A percentile compares a stretch with the other conserved stretches of the same genome.
Evolutionary conservation across 139 green algal genomes (phyloP).

Genomic region (Auxenochlorella protothecoides): DNA sequence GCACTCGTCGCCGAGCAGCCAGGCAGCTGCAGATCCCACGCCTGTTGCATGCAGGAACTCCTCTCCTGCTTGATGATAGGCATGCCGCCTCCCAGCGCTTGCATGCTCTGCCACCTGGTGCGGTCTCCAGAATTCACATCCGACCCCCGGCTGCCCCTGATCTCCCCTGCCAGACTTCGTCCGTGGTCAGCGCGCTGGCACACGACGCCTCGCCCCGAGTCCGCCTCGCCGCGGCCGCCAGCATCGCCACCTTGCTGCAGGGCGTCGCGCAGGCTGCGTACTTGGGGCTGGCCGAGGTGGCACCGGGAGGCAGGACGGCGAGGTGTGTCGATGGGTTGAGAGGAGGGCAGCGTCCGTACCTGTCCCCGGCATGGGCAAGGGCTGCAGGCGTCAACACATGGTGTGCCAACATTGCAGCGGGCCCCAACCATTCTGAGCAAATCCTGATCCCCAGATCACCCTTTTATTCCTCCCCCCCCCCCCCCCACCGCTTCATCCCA

Average conservation of each 20-base stretch:
- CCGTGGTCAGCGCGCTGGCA: slow-evolving; percentile 47
- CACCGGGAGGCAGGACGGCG: neutral
- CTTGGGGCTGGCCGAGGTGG: slow-evolving; percentile 45
- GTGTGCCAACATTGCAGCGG: neutral
- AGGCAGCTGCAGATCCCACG: neutral
- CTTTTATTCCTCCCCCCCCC: neutral
- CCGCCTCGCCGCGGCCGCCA: slow-evolving; percentile 36
- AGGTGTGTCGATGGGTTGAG: slow-evolving; percentile 1
- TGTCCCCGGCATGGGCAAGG: too few relatives aligned
- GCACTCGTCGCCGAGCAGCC: too few relatives aligned
- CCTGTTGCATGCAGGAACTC: neutral
- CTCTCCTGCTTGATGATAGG: too few relatives aligned
- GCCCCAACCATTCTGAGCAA: too few relatives aligned
- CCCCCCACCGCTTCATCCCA: slow-evolving; percentile 34
- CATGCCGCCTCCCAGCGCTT: too few relatives aligned
- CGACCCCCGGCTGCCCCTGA: too few relatives aligned
- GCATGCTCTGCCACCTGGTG: too few relatives aligned
- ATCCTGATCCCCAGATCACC: neutral
- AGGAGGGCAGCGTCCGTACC: too few relatives aligned
- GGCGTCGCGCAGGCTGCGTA: slow-evolving; percentile 42
- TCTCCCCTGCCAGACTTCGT: slow-evolving; percentile 5
- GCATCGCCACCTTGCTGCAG: slow-evolving; percentile 43
- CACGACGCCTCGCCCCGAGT: slow-evolving; percentile 42
- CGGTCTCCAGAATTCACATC: neutral
- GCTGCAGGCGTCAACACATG: too few relatives aligned